Percentiles rank a stretch among this genome's conserved stretches.
phyloP scores from a whole-genome alignment of 257 asterid genomes.

The Plantago major region DNA sequence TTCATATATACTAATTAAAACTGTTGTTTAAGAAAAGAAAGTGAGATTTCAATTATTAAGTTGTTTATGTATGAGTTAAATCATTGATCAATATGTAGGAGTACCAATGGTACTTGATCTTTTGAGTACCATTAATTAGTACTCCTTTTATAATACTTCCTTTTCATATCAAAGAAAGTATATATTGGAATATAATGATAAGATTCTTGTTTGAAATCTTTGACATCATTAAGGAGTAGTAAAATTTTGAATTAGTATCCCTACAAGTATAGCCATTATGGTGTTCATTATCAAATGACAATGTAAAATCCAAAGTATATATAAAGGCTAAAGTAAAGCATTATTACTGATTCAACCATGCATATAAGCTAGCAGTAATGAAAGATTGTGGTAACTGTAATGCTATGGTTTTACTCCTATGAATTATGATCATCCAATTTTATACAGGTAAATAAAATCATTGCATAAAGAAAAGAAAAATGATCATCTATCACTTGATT shows the following conservation, averaged over 20 bases:
- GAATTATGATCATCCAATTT: too few relatives aligned
- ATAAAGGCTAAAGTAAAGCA: conserved; percentile 32
- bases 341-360: conserved; percentile 20
- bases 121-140: too few relatives aligned
- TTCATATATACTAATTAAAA: not conserved
- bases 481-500: conserved; percentile 12
- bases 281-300: conserved; percentile 20
- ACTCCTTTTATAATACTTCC: too few relatives aligned
- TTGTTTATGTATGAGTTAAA: not conserved
- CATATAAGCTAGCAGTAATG: conserved; percentile 7
- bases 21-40: too few relatives aligned
- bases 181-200: too few relatives aligned
- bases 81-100: too few relatives aligned
- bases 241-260: not conserved
- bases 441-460: too few relatives aligned
- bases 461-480: not conserved
- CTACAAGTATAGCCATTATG: conserved; percentile 2
- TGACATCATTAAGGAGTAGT: too few relatives aligned
- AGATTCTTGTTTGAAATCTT: too few relatives aligned
- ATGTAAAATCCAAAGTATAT: conserved; percentile 14
- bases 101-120: too few relatives aligned
- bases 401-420: not conserved
- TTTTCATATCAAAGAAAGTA: too few relatives aligned
- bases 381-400: conserved; percentile 4
- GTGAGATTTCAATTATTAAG: too few relatives aligned